A percentile compares a stretch with the other conserved stretches of the same genome.
Evolutionary conservation across 768 basidiomycete genomes (phyloP).

Genomic region (Termitomyces titanicus): DNA sequence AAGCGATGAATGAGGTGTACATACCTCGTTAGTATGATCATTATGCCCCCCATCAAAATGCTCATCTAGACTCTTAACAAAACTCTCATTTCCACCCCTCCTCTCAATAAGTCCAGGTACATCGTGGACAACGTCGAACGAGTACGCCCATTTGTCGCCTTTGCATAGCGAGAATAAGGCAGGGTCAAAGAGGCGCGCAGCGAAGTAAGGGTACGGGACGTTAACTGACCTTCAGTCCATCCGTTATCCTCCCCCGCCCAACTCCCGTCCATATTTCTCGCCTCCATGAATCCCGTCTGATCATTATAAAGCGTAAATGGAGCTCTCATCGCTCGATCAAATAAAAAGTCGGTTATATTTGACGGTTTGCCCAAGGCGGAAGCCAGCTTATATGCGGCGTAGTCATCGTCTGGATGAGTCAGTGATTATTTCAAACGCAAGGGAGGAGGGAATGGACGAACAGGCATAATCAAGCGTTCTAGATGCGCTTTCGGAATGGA

Average conservation of each 20-base stretch:
- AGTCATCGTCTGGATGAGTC: conserved; percentile 62
- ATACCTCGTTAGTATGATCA: conserved; percentile 77
- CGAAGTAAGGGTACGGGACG: not conserved
- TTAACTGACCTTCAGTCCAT: conserved; percentile 70
- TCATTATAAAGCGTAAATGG: conserved; percentile 69
- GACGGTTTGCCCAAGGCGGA: conserved; percentile 44
- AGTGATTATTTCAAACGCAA: not conserved
- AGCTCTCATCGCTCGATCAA: conserved; percentile 47
- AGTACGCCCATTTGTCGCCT: conserved; percentile 64
- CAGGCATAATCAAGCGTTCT: conserved; percentile 79
- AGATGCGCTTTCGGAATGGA: conserved; percentile 77
- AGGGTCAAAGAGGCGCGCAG: no score
- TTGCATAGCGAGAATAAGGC: no score
- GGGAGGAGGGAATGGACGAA: conserved; percentile 29
- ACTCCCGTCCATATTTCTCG: conserved; percentile 58
- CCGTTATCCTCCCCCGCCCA: conserved; percentile 73
- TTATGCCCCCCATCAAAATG: conserved; percentile 65
- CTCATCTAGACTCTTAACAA: conserved; percentile 64
- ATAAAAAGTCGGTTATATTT: conserved; percentile 46
- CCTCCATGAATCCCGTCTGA: conserved; percentile 79
- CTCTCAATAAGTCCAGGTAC: conserved; percentile 55
- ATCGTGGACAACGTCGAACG: conserved; percentile 75
- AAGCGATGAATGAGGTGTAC: conserved; percentile 6
- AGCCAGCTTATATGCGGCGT: conserved; percentile 65
- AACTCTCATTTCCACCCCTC: conserved; percentile 62